Conservation (phyloP, 306 rosid genomes). For the Herpetospermum pedunculosum region DNA sequence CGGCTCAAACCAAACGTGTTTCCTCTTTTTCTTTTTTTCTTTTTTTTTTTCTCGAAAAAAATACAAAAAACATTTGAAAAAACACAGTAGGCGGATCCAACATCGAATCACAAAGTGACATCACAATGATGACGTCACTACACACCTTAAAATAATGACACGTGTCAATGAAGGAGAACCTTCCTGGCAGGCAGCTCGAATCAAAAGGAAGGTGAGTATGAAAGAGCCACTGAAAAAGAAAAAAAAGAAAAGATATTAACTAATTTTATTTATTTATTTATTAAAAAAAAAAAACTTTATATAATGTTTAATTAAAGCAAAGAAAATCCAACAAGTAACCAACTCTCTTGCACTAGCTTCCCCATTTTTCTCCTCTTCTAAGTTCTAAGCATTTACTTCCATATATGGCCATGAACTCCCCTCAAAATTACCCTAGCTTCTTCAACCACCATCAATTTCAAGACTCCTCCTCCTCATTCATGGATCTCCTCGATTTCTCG, state of each 20-base stretch:
- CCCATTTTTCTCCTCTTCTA: neutral
- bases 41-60: too few relatives aligned
- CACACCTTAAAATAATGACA: neutral
- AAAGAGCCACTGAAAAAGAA: neutral
- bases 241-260: neutral
- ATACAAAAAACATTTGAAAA: too few relatives aligned
- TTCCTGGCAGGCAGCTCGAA: neutral
- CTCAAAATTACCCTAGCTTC: conserved; percentile 3
- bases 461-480: neutral
- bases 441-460: neutral
- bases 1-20: too few relatives aligned
- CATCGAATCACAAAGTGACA: neutral
- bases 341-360: neutral
- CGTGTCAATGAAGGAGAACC: neutral
- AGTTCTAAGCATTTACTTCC: neutral
- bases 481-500: neutral
- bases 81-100: neutral
- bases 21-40: too few relatives aligned
- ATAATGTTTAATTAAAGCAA: neutral
- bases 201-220: neutral
- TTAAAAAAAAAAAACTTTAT: neutral
- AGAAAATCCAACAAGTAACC: neutral
- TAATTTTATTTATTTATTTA: neutral
- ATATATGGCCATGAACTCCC: neutral
- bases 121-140: neutral